phyloP scores from a whole-genome alignment of 208 protist species.

The Zelonia costaricensis region DNA sequence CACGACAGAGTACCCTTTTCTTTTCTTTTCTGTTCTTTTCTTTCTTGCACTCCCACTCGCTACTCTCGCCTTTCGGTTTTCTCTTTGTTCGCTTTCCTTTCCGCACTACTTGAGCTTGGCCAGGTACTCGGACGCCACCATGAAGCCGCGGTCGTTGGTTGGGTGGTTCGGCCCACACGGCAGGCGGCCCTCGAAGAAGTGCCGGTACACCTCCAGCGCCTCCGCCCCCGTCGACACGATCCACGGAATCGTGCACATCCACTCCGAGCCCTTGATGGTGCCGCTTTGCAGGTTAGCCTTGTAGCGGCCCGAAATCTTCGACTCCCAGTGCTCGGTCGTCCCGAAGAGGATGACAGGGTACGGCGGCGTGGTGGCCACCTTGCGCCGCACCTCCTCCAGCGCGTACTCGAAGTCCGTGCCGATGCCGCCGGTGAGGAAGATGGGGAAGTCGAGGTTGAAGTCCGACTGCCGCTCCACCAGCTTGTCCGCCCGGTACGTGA shows the following conservation, averaged over 20 bases:
- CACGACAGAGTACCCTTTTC: too few species aligned
- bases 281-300: slow-evolving; percentile 73
- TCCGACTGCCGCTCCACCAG: slow-evolving; percentile 93
- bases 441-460: slow-evolving; percentile 94
- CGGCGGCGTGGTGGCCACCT: slow-evolving; percentile 86
- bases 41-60: too few species aligned
- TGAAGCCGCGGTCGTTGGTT: slow-evolving; percentile 83
- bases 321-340: slow-evolving; percentile 64
- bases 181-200: slow-evolving; percentile 83
- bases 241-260: slow-evolving; percentile 92
- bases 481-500: slow-evolving; percentile 92
- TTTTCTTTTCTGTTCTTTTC: too few species aligned
- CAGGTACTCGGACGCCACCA: slow-evolving; percentile 79
- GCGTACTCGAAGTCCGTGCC: slow-evolving; percentile 95
- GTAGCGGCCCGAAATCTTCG: slow-evolving; percentile 84
- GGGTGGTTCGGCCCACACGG: slow-evolving; percentile 72
- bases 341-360: slow-evolving; percentile 91
- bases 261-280: slow-evolving; percentile 92
- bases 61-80: too few species aligned
- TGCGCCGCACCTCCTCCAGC: slow-evolving; percentile 93
- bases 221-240: slow-evolving; percentile 81
- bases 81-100: too few species aligned
- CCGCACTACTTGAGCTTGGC: slow-evolving; percentile 31
- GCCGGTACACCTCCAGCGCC: slow-evolving; percentile 85
- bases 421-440: slow-evolving; percentile 91